These are phyloP conservation scores for Trichophyton mentagrophytes DNA, from an alignment of 2,329 filamentous ascomycete species.

Conservation along the genomic window DNA sequence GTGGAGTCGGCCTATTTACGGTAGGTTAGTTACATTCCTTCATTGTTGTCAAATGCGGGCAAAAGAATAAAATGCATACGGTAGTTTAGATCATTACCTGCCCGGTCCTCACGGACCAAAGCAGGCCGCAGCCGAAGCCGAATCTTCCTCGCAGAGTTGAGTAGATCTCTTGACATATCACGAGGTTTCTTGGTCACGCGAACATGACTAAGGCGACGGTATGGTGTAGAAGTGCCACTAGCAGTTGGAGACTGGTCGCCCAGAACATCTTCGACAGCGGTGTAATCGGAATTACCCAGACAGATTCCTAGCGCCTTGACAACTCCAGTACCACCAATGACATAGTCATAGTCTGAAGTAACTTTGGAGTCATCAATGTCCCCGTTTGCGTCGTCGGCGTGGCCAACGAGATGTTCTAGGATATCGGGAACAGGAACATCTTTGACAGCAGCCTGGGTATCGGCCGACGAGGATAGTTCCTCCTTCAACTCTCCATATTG, in stretches of 20 bases:
- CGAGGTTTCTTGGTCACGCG: constrained; percentile 56
- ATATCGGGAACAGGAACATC: constrained; percentile 62
- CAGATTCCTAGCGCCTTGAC: constrained; percentile 89
- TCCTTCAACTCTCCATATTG: constrained; percentile 61
- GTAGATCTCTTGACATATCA: constrained; percentile 83
- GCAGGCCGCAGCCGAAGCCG: constrained; percentile 70
- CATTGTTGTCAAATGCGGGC: neutral
- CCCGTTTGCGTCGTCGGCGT: constrained; percentile 41
- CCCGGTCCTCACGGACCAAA: constrained; percentile 58
- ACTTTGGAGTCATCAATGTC: constrained; percentile 50
- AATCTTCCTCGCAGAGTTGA: constrained; percentile 81
- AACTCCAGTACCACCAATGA: constrained; percentile 88
- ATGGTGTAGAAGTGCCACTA: constrained; percentile 43
- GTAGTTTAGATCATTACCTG: constrained; percentile 62
- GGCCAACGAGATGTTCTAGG: constrained; percentile 72
- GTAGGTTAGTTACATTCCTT: constrained; percentile 16
- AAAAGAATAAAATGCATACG: constrained; percentile 42
- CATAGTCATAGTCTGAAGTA: constrained; percentile 83
- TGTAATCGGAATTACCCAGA: constrained; percentile 61
- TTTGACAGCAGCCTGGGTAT: constrained; percentile 35
- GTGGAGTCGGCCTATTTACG: constrained; percentile 52
- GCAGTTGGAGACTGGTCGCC: constrained; percentile 31
- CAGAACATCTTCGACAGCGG: constrained; percentile 13
- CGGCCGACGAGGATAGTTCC: constrained; percentile 32
- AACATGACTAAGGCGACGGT: constrained; percentile 38